Percentiles rank a stretch among this genome's conserved stretches.
These are phyloP conservation scores for Peterozyma toletana DNA, from an alignment of 805 yeast genomes.

Conservation along the genomic window DNA sequence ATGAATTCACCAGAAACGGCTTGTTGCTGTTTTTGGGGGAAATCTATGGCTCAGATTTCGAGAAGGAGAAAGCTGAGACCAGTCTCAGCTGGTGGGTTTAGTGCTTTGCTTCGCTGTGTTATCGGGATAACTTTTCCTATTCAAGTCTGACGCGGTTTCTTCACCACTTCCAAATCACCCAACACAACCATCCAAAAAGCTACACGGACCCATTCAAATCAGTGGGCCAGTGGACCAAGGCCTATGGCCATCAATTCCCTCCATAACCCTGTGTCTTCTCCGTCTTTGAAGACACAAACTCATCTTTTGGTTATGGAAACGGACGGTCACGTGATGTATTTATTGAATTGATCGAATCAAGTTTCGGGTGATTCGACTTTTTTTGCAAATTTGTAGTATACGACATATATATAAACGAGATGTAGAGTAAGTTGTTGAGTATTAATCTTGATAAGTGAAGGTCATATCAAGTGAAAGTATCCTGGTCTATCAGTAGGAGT, in stretches of 20 bases:
- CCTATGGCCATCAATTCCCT: no score
- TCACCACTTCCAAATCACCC: no score
- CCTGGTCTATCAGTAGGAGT: no score
- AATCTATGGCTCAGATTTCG: constrained; percentile 19
- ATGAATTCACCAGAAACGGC: constrained; percentile 17
- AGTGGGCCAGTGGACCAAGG: no score
- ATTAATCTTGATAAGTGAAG: background rate
- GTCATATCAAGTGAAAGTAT: background rate
- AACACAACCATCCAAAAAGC: no score
- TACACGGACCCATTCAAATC: no score
- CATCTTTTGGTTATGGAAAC: background rate
- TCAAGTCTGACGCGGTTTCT: no score
- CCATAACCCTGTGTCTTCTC: no score
- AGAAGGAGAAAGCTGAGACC: constrained; percentile 14
- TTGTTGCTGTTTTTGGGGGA: constrained; percentile 18
- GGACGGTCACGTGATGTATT: background rate
- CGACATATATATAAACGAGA: background rate
- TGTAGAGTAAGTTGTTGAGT: background rate
- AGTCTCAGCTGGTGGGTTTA: constrained; percentile 1
- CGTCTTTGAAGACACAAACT: no score
- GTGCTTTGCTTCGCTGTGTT: no score
- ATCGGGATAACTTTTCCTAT: no score
- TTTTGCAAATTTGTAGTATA: background rate
- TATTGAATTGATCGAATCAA: background rate
- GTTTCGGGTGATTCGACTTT: background rate